phyloP scores from a whole-genome alignment of 2,329 filamentous ascomycete species.

The Tolypocladium paradoxum region DNA sequence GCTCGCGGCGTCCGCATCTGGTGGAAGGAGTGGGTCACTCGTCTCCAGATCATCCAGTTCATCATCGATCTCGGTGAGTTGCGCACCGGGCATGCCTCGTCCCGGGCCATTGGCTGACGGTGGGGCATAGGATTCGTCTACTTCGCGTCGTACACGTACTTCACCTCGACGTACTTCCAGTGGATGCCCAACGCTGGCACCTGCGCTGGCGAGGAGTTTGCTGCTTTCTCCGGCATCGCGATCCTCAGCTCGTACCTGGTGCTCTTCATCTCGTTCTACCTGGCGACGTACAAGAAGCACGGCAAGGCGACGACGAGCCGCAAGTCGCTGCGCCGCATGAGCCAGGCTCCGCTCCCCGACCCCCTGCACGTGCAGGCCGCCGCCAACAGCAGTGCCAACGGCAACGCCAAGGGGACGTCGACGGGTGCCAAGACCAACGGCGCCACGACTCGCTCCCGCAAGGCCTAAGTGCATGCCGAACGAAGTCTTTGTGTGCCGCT shows the following conservation, averaged over 20 bases:
- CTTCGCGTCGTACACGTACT: slow-evolving; percentile 99
- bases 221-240: slow-evolving; percentile 81
- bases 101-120: slow-evolving; percentile 1
- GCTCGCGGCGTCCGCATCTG: slow-evolving; percentile 90
- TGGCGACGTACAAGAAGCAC: slow-evolving; percentile 88
- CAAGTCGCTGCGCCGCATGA: slow-evolving; percentile 60
- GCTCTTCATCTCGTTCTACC: slow-evolving; percentile 98
- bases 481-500: background rate
- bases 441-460: slow-evolving; percentile 55
- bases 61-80: slow-evolving; percentile 84
- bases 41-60: slow-evolving; percentile 94
- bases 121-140: slow-evolving; percentile 72
- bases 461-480: slow-evolving; percentile 35
- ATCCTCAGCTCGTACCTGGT: slow-evolving; percentile 92
- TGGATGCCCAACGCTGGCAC: slow-evolving; percentile 74
- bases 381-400: slow-evolving; percentile 37
- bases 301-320: slow-evolving; percentile 70
- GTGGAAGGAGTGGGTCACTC: slow-evolving; percentile 99
- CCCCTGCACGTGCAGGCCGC: slow-evolving; percentile 61
- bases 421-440: slow-evolving; percentile 47
- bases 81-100: background rate
- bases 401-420: slow-evolving; percentile 42
- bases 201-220: slow-evolving; percentile 95
- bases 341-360: slow-evolving; percentile 62
- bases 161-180: slow-evolving; percentile 80